Base-by-base conservation (phyloP, 2,329 filamentous ascomycete genomes). In the Fusarium luffae region DNA sequence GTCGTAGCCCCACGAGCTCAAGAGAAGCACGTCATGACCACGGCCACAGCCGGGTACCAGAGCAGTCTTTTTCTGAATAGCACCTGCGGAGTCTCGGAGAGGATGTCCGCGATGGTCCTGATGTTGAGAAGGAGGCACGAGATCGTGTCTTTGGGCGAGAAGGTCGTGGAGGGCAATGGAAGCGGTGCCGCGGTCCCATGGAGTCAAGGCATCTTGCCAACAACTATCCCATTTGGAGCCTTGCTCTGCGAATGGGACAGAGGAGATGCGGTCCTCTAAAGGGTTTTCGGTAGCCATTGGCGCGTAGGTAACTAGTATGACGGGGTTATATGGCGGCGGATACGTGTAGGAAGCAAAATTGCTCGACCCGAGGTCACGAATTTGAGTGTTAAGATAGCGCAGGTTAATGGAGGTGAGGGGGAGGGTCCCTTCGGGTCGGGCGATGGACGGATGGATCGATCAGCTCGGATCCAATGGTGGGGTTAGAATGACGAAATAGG, bases 21-120 rank as follows among this genome's bases (percentile, higher is more conserved):
- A 85, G 40, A 97, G 83, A 12, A 93, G 83, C 3, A 93, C 92
- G 80, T 97, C 94, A 75, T 96, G 91, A 7, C 93, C 94, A 48
- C 88, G 86, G 1, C 93, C 94, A 79, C 93, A 97, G 7, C 93
- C 93, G 1, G 93, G 92, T 0, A 97, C 91, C 11, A 97, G 82
- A 2, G 90, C 93, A 37, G 73, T 77, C 37, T 72, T 70, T 49
- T 75, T 75, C 49, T 71, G 51, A 41, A 76, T 72, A 42, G 66
- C 63, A 51, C 75, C 73, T 37, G 63, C 40, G 27, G 67, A 54
- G 34, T 74, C 66, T 32, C 73, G 74, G 14, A 77, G 62, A 32
- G 68, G 70, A 46, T 75, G 72, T 30, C 78, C 78, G 44, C 77
- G 72, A 56, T 72, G 66, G 59, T 80, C 74, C 60, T 75, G 70